A percentile compares a stretch with the other conserved stretches of the same genome.
Conservation (phyloP, 2,329 filamentous ascomycete species). For the Eutypella sp. region DNA sequence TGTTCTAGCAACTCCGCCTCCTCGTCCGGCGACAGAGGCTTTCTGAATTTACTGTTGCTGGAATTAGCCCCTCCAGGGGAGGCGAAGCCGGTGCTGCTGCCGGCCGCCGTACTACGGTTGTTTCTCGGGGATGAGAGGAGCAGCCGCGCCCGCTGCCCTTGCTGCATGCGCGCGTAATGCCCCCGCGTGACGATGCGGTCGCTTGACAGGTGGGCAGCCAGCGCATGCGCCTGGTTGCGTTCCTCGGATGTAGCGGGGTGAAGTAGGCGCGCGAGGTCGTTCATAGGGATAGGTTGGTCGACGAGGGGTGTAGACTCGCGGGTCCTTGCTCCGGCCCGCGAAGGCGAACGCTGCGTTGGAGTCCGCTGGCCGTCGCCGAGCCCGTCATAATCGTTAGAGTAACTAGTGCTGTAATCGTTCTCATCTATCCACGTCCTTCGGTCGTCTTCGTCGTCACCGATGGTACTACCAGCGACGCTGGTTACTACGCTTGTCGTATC, state of each 20-base stretch:
- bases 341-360: slow-evolving; percentile 64
- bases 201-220: slow-evolving; percentile 73
- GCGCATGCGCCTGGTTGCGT: slow-evolving; percentile 71
- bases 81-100: slow-evolving; percentile 10
- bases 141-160: slow-evolving; percentile 65
- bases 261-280: slow-evolving; percentile 72
- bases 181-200: slow-evolving; percentile 75
- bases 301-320: slow-evolving; percentile 50
- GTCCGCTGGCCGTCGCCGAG: slow-evolving; percentile 55
- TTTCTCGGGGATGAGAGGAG: slow-evolving; percentile 45
- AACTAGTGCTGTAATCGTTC: slow-evolving; percentile 26
- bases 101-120: slow-evolving; percentile 29
- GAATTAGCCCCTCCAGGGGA: slow-evolving; percentile 4
- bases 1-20: slow-evolving; percentile 58
- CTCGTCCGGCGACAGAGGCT: slow-evolving; percentile 47
- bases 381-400: slow-evolving; percentile 34
- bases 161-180: slow-evolving; percentile 63
- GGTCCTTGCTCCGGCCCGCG: slow-evolving; percentile 15
- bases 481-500: slow-evolving; percentile 79
- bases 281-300: slow-evolving; percentile 60
- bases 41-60: slow-evolving; percentile 12
- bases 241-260: slow-evolving; percentile 68
- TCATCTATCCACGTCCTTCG: slow-evolving; percentile 43
- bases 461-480: slow-evolving; percentile 25
- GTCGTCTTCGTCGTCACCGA: slow-evolving; percentile 39